Conservation (phyloP, 2,329 filamentous ascomycete species). For the Diaporthe destruens region DNA sequence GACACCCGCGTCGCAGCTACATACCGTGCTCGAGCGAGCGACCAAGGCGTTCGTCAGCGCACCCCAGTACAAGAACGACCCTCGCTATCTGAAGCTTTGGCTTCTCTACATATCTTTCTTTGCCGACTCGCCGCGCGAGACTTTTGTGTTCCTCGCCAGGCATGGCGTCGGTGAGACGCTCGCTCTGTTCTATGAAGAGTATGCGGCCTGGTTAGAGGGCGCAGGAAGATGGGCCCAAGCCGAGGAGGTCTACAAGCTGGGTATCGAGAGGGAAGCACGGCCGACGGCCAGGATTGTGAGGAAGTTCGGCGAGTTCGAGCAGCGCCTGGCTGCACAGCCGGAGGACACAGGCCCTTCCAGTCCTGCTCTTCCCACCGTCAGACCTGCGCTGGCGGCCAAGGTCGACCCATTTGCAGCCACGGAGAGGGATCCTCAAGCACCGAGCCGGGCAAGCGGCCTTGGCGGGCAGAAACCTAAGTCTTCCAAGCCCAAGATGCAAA, state of each 20-base stretch:
- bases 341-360: conserved; percentile 75
- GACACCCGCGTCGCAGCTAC: conserved; percentile 89
- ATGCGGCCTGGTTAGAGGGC: conserved; percentile 90
- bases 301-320: conserved; percentile 93
- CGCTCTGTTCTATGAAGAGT: conserved; percentile 96
- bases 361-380: conserved; percentile 85
- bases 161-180: conserved; percentile 89
- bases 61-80: conserved; percentile 92
- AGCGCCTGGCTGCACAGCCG: conserved; percentile 75
- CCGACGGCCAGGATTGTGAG: conserved; percentile 84
- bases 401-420: conserved; percentile 80
- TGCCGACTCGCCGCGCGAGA: conserved; percentile 91
- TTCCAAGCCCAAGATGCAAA: conserved; percentile 84
- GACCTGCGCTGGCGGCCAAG: conserved; percentile 88
- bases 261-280: conserved; percentile 88
- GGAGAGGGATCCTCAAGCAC: conserved; percentile 74
- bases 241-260: conserved; percentile 92
- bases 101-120: conserved; percentile 94
- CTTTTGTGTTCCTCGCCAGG: conserved; percentile 89
- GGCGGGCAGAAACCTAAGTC: conserved; percentile 69
- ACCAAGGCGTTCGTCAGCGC: conserved; percentile 91
- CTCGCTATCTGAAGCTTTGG: conserved; percentile 93
- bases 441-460: conserved; percentile 62
- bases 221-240: conserved; percentile 89
- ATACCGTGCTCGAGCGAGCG: conserved; percentile 89